Evolutionary conservation across 441 rosid species (phyloP).

Genomic region (Gossypium schwendimanii): DNA sequence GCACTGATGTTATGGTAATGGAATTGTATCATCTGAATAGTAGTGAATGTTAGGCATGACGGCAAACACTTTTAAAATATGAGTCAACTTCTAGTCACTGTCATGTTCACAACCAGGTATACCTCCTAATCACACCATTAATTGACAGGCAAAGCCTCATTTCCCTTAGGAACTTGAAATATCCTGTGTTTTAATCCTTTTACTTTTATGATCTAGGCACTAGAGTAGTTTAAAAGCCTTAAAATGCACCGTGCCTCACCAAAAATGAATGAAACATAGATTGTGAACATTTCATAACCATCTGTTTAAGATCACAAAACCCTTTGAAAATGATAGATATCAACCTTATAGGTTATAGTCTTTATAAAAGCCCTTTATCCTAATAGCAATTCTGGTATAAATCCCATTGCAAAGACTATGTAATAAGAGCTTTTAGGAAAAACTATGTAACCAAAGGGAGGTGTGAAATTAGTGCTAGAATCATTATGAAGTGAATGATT

Average conservation of each 20-base stretch:
- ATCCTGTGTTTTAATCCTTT: neutral
- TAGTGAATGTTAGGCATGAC: slow-evolving; percentile 1
- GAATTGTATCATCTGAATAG: neutral
- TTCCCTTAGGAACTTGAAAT: neutral
- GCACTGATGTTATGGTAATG: neutral
- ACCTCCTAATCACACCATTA: neutral
- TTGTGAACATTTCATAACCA: too few relatives aligned
- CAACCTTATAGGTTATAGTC: neutral
- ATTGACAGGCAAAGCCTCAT: neutral
- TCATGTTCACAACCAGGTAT: neutral
- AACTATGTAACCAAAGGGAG: neutral
- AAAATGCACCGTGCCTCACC: neutral
- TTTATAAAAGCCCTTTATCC: neutral
- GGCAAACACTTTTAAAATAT: neutral
- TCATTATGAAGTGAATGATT: neutral
- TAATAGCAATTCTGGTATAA: neutral
- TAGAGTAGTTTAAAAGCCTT: neutral
- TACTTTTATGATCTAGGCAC: neutral
- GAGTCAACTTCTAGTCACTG: neutral
- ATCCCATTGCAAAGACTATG: neutral
- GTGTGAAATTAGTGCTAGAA: neutral
- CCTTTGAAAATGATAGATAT: neutral
- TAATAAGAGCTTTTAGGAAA: neutral
- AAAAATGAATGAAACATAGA: neutral
- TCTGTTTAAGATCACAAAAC: neutral